Conservation (phyloP, 129 eudicot genomes). For the Artemisia annua region DNA sequence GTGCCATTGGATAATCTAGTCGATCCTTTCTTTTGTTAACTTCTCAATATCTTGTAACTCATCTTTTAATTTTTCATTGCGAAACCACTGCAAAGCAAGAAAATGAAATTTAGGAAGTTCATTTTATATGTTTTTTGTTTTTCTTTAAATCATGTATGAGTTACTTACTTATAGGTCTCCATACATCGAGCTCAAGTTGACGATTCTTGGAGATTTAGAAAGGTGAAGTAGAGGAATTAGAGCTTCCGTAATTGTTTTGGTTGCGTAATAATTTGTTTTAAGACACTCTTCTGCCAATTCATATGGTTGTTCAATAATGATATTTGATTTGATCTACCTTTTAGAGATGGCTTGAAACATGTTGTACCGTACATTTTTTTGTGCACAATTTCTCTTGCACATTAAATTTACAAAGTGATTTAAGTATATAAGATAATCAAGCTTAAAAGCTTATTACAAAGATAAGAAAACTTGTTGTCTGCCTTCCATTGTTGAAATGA, state of each 20-base stretch:
- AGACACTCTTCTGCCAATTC: constrained; percentile 16
- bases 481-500: too few relatives aligned
- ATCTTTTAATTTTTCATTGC: constrained; percentile 16
- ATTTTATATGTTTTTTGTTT: not conserved
- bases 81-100: constrained; percentile 19
- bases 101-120: not conserved
- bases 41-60: too few relatives aligned
- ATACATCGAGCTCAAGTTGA: not conserved
- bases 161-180: constrained; percentile 18
- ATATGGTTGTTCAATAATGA: constrained; percentile 3
- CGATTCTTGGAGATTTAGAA: constrained; percentile 21
- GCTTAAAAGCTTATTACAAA: too few relatives aligned
- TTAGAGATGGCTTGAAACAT: too few relatives aligned
- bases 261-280: constrained; percentile 13
- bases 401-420: too few relatives aligned
- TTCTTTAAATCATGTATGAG: not conserved
- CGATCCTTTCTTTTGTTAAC: too few relatives aligned
- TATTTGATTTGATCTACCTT: too few relatives aligned
- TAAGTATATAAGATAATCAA: too few relatives aligned
- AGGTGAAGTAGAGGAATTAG: constrained; percentile 18
- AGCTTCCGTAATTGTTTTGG: constrained; percentile 11
- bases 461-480: too few relatives aligned
- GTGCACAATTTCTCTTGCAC: too few relatives aligned
- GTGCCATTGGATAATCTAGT: too few relatives aligned
- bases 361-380: too few relatives aligned